A percentile compares a stretch with the other conserved stretches of the same genome.
These are phyloP conservation scores for Jatropha curcas DNA, from an alignment of 345 rosid genomes.

Conservation along the genomic window DNA sequence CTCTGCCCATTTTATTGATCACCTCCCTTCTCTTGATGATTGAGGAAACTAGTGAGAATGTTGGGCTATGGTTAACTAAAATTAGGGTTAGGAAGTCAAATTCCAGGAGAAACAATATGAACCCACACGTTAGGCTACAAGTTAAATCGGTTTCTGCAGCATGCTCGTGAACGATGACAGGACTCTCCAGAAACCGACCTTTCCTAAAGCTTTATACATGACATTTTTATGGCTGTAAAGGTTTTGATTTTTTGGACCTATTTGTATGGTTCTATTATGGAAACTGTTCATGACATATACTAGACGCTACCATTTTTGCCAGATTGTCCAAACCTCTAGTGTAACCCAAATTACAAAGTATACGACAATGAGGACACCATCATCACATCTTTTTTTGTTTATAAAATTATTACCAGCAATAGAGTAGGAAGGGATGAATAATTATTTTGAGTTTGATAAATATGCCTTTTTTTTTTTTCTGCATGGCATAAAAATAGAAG, in stretches of 20 bases:
- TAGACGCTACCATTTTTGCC: not conserved
- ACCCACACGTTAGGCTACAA: not conserved
- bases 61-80: too few relatives aligned
- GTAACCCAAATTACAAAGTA: not conserved
- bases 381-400: not conserved
- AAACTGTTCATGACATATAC: not conserved
- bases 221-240: not conserved
- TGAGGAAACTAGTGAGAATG: too few relatives aligned
- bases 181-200: not conserved
- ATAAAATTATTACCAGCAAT: too few relatives aligned
- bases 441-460: too few relatives aligned
- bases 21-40: too few relatives aligned
- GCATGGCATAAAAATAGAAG: too few relatives aligned
- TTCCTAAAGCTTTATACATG: not conserved
- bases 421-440: too few relatives aligned
- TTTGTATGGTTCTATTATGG: not conserved
- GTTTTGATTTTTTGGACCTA: not conserved
- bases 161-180: slow-evolving; percentile 16
- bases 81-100: too few relatives aligned
- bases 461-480: too few relatives aligned
- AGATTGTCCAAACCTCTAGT: not conserved
- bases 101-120: not conserved
- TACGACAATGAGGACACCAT: not conserved
- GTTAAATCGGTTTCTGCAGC: not conserved
- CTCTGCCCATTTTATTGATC: too few relatives aligned